These are phyloP conservation scores for Lactarius indigo DNA, from an alignment of 768 basidiomycete species.

Conservation along the genomic window DNA sequence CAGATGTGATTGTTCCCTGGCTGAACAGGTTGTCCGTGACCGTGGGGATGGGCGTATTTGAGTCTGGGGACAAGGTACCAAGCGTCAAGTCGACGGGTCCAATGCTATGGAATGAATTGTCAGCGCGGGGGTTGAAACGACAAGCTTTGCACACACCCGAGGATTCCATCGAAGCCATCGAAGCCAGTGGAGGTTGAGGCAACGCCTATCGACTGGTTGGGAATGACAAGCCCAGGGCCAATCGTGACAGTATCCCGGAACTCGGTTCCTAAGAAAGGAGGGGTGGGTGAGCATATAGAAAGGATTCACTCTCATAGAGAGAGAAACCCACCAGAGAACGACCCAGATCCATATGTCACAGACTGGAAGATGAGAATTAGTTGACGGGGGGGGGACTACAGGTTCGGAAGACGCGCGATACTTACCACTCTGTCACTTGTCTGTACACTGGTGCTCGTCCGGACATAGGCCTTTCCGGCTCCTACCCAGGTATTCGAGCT, in stretches of 20 bases:
- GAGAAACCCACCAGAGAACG: constrained; percentile 12
- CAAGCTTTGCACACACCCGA: constrained; percentile 27
- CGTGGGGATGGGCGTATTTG: constrained; percentile 26
- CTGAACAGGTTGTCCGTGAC: constrained; percentile 36
- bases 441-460: not conserved
- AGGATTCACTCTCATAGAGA: not conserved
- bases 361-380: not conserved
- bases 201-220: constrained; percentile 38
- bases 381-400: not conserved
- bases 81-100: constrained; percentile 36
- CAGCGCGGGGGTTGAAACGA: not conserved
- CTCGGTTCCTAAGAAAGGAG: not conserved
- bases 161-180: constrained; percentile 38
- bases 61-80: constrained; percentile 22
- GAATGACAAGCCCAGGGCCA: constrained; percentile 21
- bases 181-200: constrained; percentile 32
- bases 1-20: constrained; percentile 27
- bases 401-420: not conserved
- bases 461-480: not conserved
- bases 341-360: constrained; percentile 17
- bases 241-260: constrained; percentile 1
- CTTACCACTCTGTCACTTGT: constrained; percentile 3
- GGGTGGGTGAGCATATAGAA: not conserved
- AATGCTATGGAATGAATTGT: constrained; percentile 23
- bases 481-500: constrained; percentile 13